Conservation (phyloP, 768 basidiomycete species). For the Podaxis rugospora region DNA sequence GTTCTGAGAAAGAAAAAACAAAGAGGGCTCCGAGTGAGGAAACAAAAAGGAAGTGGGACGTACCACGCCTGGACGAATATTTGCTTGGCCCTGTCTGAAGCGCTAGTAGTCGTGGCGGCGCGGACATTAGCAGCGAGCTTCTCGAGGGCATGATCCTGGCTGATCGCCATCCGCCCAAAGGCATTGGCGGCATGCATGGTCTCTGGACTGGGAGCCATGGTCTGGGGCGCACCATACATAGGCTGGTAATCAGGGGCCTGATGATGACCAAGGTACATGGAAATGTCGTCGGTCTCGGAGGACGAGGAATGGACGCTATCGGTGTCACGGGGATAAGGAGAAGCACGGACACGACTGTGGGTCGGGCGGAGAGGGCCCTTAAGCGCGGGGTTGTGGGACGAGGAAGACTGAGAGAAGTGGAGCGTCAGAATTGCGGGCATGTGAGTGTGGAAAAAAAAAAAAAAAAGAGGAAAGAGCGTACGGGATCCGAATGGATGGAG, state of each 20-base stretch:
- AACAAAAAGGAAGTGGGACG: slow-evolving; percentile 25
- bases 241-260: slow-evolving; percentile 55
- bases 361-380: slow-evolving; percentile 73
- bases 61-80: slow-evolving; percentile 93
- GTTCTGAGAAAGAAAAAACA: neutral
- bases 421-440: neutral
- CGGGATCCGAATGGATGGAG: slow-evolving; percentile 24
- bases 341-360: slow-evolving; percentile 79
- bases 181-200: slow-evolving; percentile 65
- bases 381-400: slow-evolving; percentile 53
- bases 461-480: slow-evolving; percentile 44
- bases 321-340: slow-evolving; percentile 82
- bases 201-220: slow-evolving; percentile 45
- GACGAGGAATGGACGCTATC: slow-evolving; percentile 86
- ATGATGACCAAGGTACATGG: slow-evolving; percentile 62
- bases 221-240: slow-evolving; percentile 53
- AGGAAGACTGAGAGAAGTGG: neutral
- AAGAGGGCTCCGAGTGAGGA: neutral
- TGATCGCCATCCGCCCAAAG: slow-evolving; percentile 74
- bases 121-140: slow-evolving; percentile 85
- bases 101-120: slow-evolving; percentile 85
- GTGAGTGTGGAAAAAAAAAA: slow-evolving; percentile 59
- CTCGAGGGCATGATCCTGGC: slow-evolving; percentile 74
- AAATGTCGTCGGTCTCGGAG: slow-evolving; percentile 84
- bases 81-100: slow-evolving; percentile 87